phyloP scores from a whole-genome alignment of 768 basidiomycete species.

The Amanita brunnescens region DNA sequence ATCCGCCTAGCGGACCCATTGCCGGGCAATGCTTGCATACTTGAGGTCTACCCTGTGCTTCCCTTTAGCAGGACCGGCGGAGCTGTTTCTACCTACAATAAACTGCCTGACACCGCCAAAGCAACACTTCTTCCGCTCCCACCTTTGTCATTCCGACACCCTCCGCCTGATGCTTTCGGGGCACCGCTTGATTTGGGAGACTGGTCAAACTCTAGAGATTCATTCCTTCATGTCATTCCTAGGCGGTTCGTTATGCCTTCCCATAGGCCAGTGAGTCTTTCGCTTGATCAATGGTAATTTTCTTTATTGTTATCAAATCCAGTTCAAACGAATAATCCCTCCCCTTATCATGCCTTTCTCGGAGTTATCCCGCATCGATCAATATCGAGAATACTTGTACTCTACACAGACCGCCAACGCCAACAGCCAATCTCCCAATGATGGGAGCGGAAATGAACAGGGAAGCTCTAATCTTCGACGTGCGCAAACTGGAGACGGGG shows the following conservation, averaged over 20 bases:
- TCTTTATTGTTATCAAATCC: slow-evolving; percentile 2
- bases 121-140: slow-evolving; percentile 10
- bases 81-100: slow-evolving; percentile 8
- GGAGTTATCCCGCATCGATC: slow-evolving; percentile 4
- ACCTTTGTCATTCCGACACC: slow-evolving; percentile 9
- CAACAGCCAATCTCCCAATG: neutral
- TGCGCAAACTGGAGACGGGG: neutral
- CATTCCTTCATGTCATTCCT: neutral
- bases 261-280: slow-evolving; percentile 3
- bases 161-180: slow-evolving; percentile 2
- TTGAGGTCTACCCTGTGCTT: slow-evolving; percentile 10
- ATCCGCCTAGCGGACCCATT: neutral
- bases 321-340: slow-evolving; percentile 10
- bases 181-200: slow-evolving; percentile 2
- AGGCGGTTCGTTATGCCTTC: neutral
- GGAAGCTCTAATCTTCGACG: too few relatives aligned
- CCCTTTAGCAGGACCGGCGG: slow-evolving; percentile 5
- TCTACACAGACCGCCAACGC: neutral
- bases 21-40: neutral
- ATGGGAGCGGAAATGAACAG: neutral
- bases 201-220: neutral
- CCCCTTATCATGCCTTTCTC: neutral
- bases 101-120: slow-evolving; percentile 3
- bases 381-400: slow-evolving; percentile 3
- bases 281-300: slow-evolving; percentile 5